These are phyloP conservation scores for Cladosporium colombiae DNA, from an alignment of 2,329 filamentous ascomycete species.

Conservation along the genomic window DNA sequence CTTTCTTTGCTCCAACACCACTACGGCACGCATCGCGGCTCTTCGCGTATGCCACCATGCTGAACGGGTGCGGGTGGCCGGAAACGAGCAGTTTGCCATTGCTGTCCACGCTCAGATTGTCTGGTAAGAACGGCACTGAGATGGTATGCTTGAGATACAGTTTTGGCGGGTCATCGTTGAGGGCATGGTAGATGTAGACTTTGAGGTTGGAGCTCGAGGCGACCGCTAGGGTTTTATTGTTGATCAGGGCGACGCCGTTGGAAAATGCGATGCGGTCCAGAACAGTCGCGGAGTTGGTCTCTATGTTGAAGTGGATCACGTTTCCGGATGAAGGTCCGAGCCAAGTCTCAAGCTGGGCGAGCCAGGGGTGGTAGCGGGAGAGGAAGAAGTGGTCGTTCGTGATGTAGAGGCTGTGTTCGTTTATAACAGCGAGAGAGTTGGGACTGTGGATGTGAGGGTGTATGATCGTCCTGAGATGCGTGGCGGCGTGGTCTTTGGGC, in stretches of 20 bases:
- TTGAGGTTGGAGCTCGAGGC: constrained; percentile 32
- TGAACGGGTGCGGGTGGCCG: constrained; percentile 43
- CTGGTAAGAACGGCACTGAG: constrained; percentile 36
- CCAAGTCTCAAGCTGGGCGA: constrained; percentile 44
- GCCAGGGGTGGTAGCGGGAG: constrained; percentile 28
- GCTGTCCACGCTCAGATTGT: constrained; percentile 44
- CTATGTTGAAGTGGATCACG: constrained; percentile 40
- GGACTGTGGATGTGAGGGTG: constrained; percentile 39
- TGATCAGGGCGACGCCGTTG: constrained; percentile 42
- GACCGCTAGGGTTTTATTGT: constrained; percentile 41
- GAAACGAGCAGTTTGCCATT: constrained; percentile 43
- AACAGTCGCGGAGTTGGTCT: background rate
- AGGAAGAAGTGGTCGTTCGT: constrained; percentile 48
- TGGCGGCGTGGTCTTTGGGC: constrained; percentile 29
- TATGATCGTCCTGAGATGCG: constrained; percentile 35
- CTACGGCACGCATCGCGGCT: constrained; percentile 28
- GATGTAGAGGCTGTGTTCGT: constrained; percentile 38
- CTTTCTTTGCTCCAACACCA: constrained; percentile 21
- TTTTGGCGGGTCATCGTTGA: constrained; percentile 21
- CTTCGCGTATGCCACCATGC: constrained; percentile 28
- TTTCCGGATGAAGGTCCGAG: constrained; percentile 39
- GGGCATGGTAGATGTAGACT: constrained; percentile 40
- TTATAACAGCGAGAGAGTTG: constrained; percentile 43
- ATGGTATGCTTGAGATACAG: constrained; percentile 22
- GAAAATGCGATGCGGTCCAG: constrained; percentile 35